These are phyloP conservation scores for Sclerotinia minor DNA, from an alignment of 2,329 filamentous ascomycete species.

Conservation along the genomic window DNA sequence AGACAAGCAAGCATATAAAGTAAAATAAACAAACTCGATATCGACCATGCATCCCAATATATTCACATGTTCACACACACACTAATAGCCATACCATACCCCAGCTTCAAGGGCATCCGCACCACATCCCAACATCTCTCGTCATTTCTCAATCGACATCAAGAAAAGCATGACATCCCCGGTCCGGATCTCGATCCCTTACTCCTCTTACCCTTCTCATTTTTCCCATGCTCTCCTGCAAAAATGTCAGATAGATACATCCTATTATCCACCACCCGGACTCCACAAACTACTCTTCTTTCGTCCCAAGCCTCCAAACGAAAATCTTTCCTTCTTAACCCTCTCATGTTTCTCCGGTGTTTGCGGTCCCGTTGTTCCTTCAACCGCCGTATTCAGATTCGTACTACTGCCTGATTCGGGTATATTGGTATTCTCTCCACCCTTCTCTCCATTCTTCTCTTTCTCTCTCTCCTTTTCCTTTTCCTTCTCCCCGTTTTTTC, in stretches of 20 bases:
- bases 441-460: constrained; percentile 11
- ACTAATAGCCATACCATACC: not conserved
- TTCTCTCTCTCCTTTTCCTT: constrained; percentile 24
- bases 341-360: constrained; percentile 50
- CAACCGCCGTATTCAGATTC: constrained; percentile 32
- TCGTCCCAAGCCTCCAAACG: constrained; percentile 56
- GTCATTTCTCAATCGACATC: not conserved
- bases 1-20: constrained; percentile 8
- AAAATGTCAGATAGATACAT: constrained; percentile 18
- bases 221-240: constrained; percentile 45
- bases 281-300: constrained; percentile 65
- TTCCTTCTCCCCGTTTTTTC: constrained; percentile 44
- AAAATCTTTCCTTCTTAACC: constrained; percentile 62
- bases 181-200: not conserved
- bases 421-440: constrained; percentile 26
- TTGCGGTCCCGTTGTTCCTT: constrained; percentile 35
- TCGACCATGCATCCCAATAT: constrained; percentile 9
- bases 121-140: not conserved
- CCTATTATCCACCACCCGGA: constrained; percentile 15
- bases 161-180: constrained; percentile 10
- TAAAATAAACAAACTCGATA: constrained; percentile 17
- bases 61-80: not conserved
- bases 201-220: constrained; percentile 24
- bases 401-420: constrained; percentile 13
- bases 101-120: not conserved